A percentile compares a stretch with the other conserved stretches of the same genome.
Evolutionary conservation across 345 rosid genomes (phyloP).

Genomic region (Cochlearia excelsa): DNA sequence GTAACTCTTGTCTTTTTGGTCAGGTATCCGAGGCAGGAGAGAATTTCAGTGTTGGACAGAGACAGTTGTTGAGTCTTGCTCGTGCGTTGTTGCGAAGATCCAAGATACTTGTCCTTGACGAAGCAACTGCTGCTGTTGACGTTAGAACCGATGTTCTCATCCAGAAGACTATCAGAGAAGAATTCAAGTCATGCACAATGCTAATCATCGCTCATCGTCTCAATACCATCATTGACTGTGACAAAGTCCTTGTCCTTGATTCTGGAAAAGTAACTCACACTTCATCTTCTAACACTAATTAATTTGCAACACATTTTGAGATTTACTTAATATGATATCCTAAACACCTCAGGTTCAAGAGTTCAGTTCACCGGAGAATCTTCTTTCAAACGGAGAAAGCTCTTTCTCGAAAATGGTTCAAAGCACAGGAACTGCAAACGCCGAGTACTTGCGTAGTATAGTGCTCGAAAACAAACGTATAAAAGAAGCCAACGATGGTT

Average conservation of each 20-base stretch:
- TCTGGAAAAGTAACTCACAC: slow-evolving; percentile 68
- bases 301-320: background rate
- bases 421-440: slow-evolving; percentile 94
- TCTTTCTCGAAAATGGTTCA: slow-evolving; percentile 96
- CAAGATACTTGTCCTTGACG: slow-evolving; percentile 96
- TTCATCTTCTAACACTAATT: background rate
- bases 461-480: slow-evolving; percentile 47
- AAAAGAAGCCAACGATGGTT: slow-evolving; percentile 20
- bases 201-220: slow-evolving; percentile 95
- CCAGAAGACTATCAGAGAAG: slow-evolving; percentile 97
- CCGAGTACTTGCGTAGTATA: slow-evolving; percentile 79
- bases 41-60: slow-evolving; percentile 96
- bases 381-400: slow-evolving; percentile 63
- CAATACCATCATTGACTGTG: slow-evolving; percentile 93
- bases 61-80: slow-evolving; percentile 95
- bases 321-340: background rate
- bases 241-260: slow-evolving; percentile 81
- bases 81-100: slow-evolving; percentile 94
- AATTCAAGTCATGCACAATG: slow-evolving; percentile 94
- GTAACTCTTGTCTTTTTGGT: slow-evolving; percentile 8
- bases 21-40: slow-evolving; percentile 97
- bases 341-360: slow-evolving; percentile 66
- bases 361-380: slow-evolving; percentile 71
- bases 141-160: slow-evolving; percentile 98
- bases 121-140: slow-evolving; percentile 99